phyloP scores from a whole-genome alignment of 2,329 filamentous ascomycete genomes.

The Fusarium nygamai region DNA sequence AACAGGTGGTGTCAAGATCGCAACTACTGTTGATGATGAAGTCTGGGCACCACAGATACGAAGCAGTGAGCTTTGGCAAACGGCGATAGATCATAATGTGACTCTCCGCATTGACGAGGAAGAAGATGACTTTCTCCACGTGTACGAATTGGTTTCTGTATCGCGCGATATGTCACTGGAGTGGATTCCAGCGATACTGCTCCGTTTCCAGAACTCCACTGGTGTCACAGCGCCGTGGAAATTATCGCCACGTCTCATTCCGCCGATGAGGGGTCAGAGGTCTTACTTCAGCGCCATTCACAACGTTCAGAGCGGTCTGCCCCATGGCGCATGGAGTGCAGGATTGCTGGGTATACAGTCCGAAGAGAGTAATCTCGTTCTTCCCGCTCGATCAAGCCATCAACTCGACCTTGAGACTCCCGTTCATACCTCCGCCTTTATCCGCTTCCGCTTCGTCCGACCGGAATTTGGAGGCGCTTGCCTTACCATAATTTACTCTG shows the following conservation, averaged over 20 bases:
- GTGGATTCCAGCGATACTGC: background rate
- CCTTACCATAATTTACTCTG: background rate
- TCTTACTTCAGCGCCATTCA: background rate
- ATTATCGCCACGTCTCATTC: background rate
- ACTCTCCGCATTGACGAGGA: background rate
- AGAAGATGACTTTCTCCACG: slow-evolving; percentile 1
- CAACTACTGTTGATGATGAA: fast-evolving
- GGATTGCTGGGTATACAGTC: background rate
- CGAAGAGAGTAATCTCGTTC: background rate
- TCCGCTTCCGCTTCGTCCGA: background rate
- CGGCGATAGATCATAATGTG: background rate
- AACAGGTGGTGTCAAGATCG: background rate
- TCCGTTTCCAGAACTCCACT: background rate
- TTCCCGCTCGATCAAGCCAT: background rate
- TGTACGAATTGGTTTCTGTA: background rate
- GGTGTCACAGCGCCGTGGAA: background rate
- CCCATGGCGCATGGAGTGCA: background rate
- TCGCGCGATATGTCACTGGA: fast-evolving
- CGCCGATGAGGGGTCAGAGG: background rate
- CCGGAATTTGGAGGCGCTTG: background rate
- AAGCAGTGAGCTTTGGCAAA: background rate
- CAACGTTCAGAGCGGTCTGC: background rate
- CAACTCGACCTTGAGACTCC: background rate
- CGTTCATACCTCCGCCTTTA: background rate
- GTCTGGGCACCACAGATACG: background rate